These are phyloP conservation scores for Metschnikowia borealis DNA, from an alignment of 805 yeast species.

Conservation along the genomic window DNA sequence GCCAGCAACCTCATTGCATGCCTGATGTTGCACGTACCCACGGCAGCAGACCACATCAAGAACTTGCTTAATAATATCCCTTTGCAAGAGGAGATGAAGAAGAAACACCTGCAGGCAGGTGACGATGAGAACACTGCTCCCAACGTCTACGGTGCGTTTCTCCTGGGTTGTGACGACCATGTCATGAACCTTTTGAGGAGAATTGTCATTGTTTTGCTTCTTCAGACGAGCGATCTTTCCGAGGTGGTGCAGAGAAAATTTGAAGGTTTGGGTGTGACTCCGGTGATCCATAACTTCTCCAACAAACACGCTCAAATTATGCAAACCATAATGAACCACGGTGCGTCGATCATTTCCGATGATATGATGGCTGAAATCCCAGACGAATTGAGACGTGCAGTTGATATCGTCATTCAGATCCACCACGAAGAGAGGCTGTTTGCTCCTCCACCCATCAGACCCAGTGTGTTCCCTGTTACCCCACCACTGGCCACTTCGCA, in stretches of 20 bases:
- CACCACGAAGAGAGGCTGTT: constrained; percentile 4
- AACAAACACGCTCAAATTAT: constrained; percentile 14
- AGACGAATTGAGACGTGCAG: constrained; percentile 14
- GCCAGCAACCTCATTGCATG: constrained; percentile 52
- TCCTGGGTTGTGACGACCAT: constrained; percentile 44
- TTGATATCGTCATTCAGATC: constrained; percentile 14
- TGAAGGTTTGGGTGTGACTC: constrained; percentile 50
- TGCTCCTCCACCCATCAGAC: constrained; percentile 6
- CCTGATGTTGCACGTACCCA: constrained; percentile 46
- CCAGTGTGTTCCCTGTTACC: constrained; percentile 25
- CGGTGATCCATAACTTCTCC: constrained; percentile 35
- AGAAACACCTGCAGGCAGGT: constrained; percentile 15
- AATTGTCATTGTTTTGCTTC: constrained; percentile 41
- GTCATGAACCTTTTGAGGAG: constrained; percentile 35
- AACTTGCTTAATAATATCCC: constrained; percentile 8
- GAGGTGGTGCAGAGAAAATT: constrained; percentile 52
- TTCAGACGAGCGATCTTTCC: constrained; percentile 43
- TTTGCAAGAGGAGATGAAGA: background rate
- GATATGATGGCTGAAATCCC: constrained; percentile 8
- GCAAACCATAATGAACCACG: constrained; percentile 14
- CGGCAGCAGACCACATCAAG: constrained; percentile 26
- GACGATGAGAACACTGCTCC: constrained; percentile 44
- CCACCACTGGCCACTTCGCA: constrained; percentile 44
- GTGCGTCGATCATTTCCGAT: constrained; percentile 11
- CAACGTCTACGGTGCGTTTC: constrained; percentile 42